Conservation (phyloP, 805 yeast species). For the Yarrowia phangngaensis region DNA sequence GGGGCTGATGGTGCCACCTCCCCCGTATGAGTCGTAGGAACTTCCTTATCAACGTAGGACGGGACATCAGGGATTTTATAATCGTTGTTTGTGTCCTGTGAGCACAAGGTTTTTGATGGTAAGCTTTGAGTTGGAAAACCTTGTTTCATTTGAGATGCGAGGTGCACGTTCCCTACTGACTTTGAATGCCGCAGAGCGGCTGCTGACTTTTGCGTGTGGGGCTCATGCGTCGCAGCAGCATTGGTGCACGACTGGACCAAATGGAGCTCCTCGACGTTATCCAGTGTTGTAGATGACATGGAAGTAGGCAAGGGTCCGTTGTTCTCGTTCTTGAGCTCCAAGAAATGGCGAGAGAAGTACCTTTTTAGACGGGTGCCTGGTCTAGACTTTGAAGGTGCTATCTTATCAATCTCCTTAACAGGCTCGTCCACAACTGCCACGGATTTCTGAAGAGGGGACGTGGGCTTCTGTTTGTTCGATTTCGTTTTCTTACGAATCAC, state of each 20-base stretch:
- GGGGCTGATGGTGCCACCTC: too few relatives aligned
- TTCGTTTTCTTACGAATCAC: constrained; percentile 6
- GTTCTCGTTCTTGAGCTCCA: constrained; percentile 10
- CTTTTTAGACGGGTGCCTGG: constrained; percentile 8
- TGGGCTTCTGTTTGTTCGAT: neutral
- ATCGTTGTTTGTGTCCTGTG: too few relatives aligned
- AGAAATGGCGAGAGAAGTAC: constrained; percentile 16
- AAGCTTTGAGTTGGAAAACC: neutral
- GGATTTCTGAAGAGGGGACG: neutral
- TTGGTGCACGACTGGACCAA: constrained; percentile 6
- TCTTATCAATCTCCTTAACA: constrained; percentile 4
- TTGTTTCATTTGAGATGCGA: too few relatives aligned
- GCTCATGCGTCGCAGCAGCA: constrained; percentile 3
- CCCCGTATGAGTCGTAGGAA: too few relatives aligned
- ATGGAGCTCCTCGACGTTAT: constrained; percentile 17
- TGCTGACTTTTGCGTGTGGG: neutral
- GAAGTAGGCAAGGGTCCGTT: constrained; percentile 18
- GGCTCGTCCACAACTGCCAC: neutral
- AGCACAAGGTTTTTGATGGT: constrained; percentile 2
- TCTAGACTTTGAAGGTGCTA: neutral
- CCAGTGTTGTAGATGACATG: constrained; percentile 19
- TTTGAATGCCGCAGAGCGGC: constrained; percentile 24
- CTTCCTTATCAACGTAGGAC: too few relatives aligned
- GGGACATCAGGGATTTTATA: too few relatives aligned
- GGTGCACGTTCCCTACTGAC: constrained; percentile 24